A percentile compares a stretch with the other conserved stretches of the same genome.
These are phyloP conservation scores for Suillus variegatus DNA, from an alignment of 768 basidiomycete species.

Conservation along the genomic window DNA sequence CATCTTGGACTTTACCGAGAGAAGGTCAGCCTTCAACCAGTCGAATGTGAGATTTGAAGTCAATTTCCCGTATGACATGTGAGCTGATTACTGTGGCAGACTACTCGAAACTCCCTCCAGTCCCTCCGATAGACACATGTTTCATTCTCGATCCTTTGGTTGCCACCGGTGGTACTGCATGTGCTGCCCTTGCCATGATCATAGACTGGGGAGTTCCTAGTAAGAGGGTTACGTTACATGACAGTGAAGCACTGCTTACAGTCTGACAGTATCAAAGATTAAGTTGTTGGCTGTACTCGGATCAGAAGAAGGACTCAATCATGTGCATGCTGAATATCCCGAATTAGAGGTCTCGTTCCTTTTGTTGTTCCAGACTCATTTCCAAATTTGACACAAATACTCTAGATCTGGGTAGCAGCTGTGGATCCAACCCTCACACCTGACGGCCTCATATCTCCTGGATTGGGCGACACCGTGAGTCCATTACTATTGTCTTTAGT, in stretches of 20 bases:
- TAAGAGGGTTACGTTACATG: conserved; percentile 30
- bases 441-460: conserved; percentile 85
- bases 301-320: conserved; percentile 68
- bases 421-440: conserved; percentile 72
- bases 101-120: conserved; percentile 84
- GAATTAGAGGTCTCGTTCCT: conserved; percentile 64
- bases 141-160: conserved; percentile 91
- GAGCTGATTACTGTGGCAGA: conserved; percentile 45
- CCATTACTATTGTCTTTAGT: not conserved
- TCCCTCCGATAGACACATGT: conserved; percentile 77
- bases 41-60: conserved; percentile 68
- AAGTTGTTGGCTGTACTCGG: conserved; percentile 84
- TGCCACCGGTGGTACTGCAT: conserved; percentile 92
- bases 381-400: conserved; percentile 8
- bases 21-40: conserved; percentile 84
- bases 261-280: conserved; percentile 57
- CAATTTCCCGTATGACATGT: not conserved
- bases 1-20: conserved; percentile 91
- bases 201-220: conserved; percentile 79
- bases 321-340: conserved; percentile 69
- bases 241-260: conserved; percentile 1
- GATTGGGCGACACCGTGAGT: conserved; percentile 87
- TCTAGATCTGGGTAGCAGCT: conserved; percentile 84
- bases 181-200: conserved; percentile 86
- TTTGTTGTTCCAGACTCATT: not conserved